These are phyloP conservation scores for Jacaranda mimosifolia DNA, from an alignment of 257 asterid species.

Conservation along the genomic window DNA sequence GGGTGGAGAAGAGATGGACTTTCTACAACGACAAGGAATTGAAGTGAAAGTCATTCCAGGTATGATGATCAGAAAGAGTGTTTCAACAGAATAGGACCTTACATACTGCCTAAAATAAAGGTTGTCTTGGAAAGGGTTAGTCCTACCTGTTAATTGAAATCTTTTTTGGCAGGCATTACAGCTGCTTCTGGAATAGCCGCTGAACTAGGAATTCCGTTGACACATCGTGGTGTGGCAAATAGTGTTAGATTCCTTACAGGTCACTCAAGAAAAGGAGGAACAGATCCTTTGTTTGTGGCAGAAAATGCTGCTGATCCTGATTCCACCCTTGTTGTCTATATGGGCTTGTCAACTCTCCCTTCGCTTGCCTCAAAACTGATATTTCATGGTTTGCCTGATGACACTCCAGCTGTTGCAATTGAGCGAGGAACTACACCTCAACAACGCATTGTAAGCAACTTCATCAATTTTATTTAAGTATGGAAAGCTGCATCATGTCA, in stretches of 20 bases:
- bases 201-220: constrained; percentile 91
- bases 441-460: constrained; percentile 68
- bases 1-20: constrained; percentile 99
- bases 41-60: constrained; percentile 93
- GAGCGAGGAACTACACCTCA: constrained; percentile 99
- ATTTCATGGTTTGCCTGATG: constrained; percentile 77
- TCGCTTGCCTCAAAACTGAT: constrained; percentile 82
- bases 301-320: constrained; percentile 93
- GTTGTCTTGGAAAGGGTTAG: not conserved
- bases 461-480: not conserved
- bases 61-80: constrained; percentile 32
- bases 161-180: constrained; percentile 75
- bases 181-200: constrained; percentile 99
- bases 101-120: not conserved
- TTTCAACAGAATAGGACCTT: not conserved
- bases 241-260: constrained; percentile 93
- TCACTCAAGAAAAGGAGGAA: constrained; percentile 94
- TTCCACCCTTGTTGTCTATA: constrained; percentile 86
- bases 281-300: constrained; percentile 89
- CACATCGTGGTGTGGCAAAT: constrained; percentile 94
- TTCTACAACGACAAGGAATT: constrained; percentile 87
- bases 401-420: constrained; percentile 92
- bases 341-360: constrained; percentile 96
- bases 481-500: not conserved
- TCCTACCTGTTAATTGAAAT: constrained; percentile 11